These are phyloP conservation scores for Immersiporthe knoxdaviesiana DNA, from an alignment of 2,329 filamentous ascomycete species.

Conservation along the genomic window DNA sequence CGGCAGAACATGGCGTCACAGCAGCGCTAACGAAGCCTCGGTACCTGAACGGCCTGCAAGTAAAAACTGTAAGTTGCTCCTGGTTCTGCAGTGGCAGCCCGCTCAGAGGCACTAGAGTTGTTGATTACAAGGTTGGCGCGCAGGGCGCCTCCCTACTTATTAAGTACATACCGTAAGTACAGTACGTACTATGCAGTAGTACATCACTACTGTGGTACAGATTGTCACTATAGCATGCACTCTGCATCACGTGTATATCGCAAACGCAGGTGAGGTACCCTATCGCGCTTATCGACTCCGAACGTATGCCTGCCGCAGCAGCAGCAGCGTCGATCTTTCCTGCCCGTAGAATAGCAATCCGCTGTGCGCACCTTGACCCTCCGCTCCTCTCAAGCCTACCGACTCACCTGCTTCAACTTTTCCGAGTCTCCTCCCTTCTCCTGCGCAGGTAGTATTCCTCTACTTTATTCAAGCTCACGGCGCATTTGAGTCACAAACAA, in stretches of 20 bases:
- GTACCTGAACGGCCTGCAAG: not conserved
- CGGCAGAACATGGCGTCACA: conserved; percentile 10
- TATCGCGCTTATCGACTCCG: not conserved
- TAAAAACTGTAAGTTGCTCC: not conserved
- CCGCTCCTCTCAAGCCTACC: not conserved
- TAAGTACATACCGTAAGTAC: too few relatives aligned
- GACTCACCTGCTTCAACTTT: not conserved
- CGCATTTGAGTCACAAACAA: not conserved
- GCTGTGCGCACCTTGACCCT: not conserved
- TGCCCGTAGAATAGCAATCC: not conserved
- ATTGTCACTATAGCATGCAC: not conserved
- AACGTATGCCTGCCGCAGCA: not conserved
- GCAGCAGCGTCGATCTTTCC: not conserved
- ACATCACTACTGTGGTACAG: not conserved
- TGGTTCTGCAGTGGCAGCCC: not conserved
- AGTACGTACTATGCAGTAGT: not conserved
- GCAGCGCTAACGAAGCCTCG: conserved; percentile 1
- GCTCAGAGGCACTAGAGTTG: not conserved
- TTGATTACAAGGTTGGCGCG: not conserved
- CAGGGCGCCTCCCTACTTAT: not conserved
- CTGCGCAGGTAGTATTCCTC: not conserved
- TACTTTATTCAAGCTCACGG: not conserved
- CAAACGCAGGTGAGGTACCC: not conserved
- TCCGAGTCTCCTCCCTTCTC: not conserved
- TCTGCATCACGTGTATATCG: not conserved